Base-by-base conservation (phyloP, 371 early-diverging fungal species). In the Mortierella sp. region DNA sequence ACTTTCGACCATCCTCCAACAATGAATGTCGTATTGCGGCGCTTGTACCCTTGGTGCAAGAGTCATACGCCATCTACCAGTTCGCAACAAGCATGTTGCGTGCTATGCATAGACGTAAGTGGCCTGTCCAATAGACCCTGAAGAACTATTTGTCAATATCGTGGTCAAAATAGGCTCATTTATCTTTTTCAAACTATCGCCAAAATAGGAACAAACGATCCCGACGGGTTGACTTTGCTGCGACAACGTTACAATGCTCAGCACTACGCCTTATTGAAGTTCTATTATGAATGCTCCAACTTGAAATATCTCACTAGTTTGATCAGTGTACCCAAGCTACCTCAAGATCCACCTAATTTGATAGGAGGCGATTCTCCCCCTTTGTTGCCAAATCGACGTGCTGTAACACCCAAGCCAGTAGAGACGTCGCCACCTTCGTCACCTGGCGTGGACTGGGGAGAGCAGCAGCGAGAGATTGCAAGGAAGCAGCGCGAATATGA, bases 1-100 rank as follows among this genome's bases (percentile, higher is more conserved):
- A 93, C 81, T 94, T 98, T 84, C 93, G 95, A 49, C 90, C 92
- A 20, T 89, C 91, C 2, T 93, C 96, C 64, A 94, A 93, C 81
- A 97, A 97, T 70, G 98, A 98, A 84, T 97, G 97, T 78, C 93
- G 96, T 40, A 97, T 98, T 73, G 92, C 97, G 20, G 93, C 97
- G 22, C 89, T 99, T 54, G 97, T 99, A 22, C 99, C 99, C 22
- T 88, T 99, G 58, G 96, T 99, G 5, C 98, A 99, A 83, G 99
- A 99, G 77, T 93, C 93, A 70, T 93, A 96, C 75, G 97, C 95
- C 47, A 97, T 99, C 66, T 99, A 99, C 86, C 94, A 94, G 81
- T 98, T 98, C 84, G 88, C 96, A 37, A 95, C 95, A 28, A 93
- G 92, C 80, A 98, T 99, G 98, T 84, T 99, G 72, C 92, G 92